Evolutionary conservation across 441 rosid genomes (phyloP), one percentile per base, ranked within the genome.

Genomic region (Erysimum pusillum): DNA sequence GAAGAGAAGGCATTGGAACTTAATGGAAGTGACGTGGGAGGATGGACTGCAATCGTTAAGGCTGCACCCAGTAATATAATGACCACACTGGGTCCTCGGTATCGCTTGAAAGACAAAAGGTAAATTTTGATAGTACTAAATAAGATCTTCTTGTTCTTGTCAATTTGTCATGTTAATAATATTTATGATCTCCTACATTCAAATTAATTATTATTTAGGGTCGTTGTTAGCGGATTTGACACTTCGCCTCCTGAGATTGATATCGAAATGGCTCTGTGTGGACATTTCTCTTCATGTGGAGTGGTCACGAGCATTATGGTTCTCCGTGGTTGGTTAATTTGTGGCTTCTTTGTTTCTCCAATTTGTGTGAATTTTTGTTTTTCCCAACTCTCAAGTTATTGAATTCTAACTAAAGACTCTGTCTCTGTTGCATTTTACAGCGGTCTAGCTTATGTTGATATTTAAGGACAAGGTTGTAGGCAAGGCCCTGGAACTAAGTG

Each of bases 281-380:
- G 35, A 2, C 42, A 35, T 59, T 59, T 59, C 44, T 36, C 64
- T 59, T 35, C 64, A 59, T 59, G 45, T 59, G 63, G 62, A 58
- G 63, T n/a, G 63, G 22, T 58, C 42, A 4, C 1, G 13, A 1
- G 0, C 1, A 9, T 59, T 36, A 0, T 0, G 9, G 14, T 5
- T 59, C 2, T 11, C 15, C 0, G 5, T 45, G 4, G 0, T 28
- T 0, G 32, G 64, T 60, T n/a, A n/a, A n/a, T n/a, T 60, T 60
- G 64, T 35, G 64, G 15, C 28, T 60, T 31, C 38, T 36, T 59
- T 17, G 15, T 60, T 17, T 1, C 3, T 36, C 45, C 63, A 5
- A 34, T 35, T 2, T 57, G 22, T 45, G 49, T 25, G 28, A 25
- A 14, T n/a, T 28, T 28, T 4, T 32, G 4, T 9, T 52, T 11